Conservation (phyloP, 73 alveolate species). For the Paramecium caudatum region DNA sequence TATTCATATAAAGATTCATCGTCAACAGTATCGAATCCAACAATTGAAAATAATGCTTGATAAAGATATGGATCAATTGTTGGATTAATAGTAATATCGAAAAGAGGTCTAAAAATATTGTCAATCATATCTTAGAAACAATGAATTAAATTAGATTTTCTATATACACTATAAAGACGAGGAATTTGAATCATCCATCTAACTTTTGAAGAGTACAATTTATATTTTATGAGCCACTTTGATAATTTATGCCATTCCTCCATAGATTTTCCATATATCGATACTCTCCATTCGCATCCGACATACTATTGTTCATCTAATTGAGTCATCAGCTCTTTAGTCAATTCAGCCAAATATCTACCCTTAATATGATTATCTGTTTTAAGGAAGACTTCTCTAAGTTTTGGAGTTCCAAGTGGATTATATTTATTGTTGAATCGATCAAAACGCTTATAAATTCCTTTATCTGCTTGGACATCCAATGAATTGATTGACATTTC, state of each 20-base stretch:
- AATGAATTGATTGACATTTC: slow-evolving; percentile 23
- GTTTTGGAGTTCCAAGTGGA: slow-evolving; percentile 84
- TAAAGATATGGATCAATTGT: slow-evolving; percentile 68
- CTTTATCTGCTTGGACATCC: slow-evolving; percentile 82
- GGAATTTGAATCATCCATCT: slow-evolving; percentile 90
- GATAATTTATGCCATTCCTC: slow-evolving; percentile 86
- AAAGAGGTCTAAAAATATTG: slow-evolving; percentile 77
- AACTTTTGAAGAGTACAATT: slow-evolving; percentile 78
- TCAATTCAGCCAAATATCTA: slow-evolving; percentile 82
- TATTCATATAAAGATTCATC: slow-evolving; percentile 83
- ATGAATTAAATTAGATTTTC: slow-evolving; percentile 75
- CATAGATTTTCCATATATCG: slow-evolving; percentile 83
- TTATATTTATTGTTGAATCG: slow-evolving; percentile 85
- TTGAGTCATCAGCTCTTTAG: slow-evolving; percentile 79
- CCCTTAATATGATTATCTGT: slow-evolving; percentile 89
- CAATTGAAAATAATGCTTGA: slow-evolving; percentile 56
- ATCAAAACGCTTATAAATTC: slow-evolving; percentile 84
- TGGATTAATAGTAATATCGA: slow-evolving; percentile 73
- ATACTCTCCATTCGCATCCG: slow-evolving; percentile 83
- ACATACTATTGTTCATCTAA: slow-evolving; percentile 79
- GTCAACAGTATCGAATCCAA: slow-evolving; percentile 88
- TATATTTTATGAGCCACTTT: slow-evolving; percentile 80
- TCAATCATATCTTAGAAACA: slow-evolving; percentile 85
- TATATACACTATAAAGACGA: slow-evolving; percentile 83
- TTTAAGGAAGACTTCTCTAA: slow-evolving; percentile 84